A percentile compares a stretch with the other conserved stretches of the same genome.
These are phyloP conservation scores for Penicillium sp. DNA, from an alignment of 2,329 filamentous ascomycete genomes.

Conservation along the genomic window DNA sequence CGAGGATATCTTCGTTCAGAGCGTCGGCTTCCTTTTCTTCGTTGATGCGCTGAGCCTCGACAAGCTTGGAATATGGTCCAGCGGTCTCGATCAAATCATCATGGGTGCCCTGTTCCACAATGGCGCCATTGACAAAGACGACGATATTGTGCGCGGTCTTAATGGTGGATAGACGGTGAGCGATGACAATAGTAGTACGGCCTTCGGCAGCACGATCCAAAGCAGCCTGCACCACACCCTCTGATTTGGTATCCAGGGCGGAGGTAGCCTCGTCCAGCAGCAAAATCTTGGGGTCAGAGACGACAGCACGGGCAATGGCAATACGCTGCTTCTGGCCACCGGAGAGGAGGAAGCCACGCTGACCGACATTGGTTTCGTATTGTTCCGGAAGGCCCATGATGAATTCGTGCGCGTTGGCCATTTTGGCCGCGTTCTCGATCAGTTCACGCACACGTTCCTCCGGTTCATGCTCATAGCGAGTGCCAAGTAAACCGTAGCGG, in stretches of 20 bases:
- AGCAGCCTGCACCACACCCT: conserved; percentile 89
- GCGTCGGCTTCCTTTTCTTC: conserved; percentile 45
- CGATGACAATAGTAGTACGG: conserved; percentile 91
- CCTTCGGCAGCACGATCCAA: conserved; percentile 79
- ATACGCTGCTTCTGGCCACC: conserved; percentile 97
- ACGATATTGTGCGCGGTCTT: conserved; percentile 93
- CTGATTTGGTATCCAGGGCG: conserved; percentile 87
- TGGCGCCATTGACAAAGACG: conserved; percentile 78
- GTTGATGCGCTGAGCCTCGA: conserved; percentile 77
- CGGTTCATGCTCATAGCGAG: conserved; percentile 61
- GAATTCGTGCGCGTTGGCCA: conserved; percentile 93
- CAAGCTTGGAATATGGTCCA: conserved; percentile 75
- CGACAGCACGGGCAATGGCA: conserved; percentile 83
- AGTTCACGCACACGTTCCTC: conserved; percentile 64
- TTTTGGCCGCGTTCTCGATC: conserved; percentile 74
- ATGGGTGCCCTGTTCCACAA: conserved; percentile 88
- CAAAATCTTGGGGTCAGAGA: conserved; percentile 85
- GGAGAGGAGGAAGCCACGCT: conserved; percentile 84
- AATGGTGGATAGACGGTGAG: conserved; percentile 91
- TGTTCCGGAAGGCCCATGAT: conserved; percentile 74
- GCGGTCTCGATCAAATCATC: conserved; percentile 64
- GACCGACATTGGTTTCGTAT: conserved; percentile 92
- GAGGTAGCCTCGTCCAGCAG: conserved; percentile 93
- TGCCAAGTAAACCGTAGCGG: conserved; percentile 81
- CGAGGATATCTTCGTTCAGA: conserved; percentile 18